Base-by-base conservation (phyloP, 139 green algal species). In the Dunaliella primolecta region DNA sequence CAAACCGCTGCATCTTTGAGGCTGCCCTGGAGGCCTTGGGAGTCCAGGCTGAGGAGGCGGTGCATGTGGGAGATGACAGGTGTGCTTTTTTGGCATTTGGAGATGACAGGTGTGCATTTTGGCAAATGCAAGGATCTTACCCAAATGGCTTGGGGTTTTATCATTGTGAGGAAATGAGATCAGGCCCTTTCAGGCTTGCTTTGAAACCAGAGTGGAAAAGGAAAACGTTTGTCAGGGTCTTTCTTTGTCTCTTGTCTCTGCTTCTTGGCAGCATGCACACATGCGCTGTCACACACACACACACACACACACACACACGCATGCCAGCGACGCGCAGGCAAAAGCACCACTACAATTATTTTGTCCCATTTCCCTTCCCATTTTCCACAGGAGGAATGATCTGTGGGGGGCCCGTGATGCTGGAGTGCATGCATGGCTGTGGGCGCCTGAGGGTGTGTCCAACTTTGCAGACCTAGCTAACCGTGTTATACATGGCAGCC, bases 1-100 rank as follows among this genome's bases (percentile, higher is more conserved):
- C 96, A 37, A 97, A 96, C 88, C 95, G 94, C 1, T 79, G 91
- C 27, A 95, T 98, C 33, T 98, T 98, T 84, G 87, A 96, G 57
- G 80, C 75, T 25, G 82, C 71, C 2, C n/a, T 81, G 37, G 74
- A 75, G 27, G 36, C 56, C 15, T 86, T 96, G 57, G 87, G 84
- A 1, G 78, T 96, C 34, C 25, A 84, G 15, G 87, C 94, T 27
- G 36, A 81, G 0, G 80, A 94, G 37, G 91, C 88, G 1, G 85
- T 98, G 33, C 94, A 97, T 83, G 90, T 97, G 27, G 95, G 94
- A 0, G 95, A 97, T 57, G 94, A 97, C 86, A 76, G 82, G 82
- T 86, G n/a, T 89, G 25, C 7, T 15, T 20, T 11, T 31, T 23
- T 15, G 30, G 3, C 20, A 20, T 20, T 11, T 80, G 74, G 46